Percentiles rank a stretch among this genome's conserved stretches.
These are phyloP conservation scores for Aureobasidium leucospermi DNA, from an alignment of 2,329 filamentous ascomycete genomes.

Conservation along the genomic window DNA sequence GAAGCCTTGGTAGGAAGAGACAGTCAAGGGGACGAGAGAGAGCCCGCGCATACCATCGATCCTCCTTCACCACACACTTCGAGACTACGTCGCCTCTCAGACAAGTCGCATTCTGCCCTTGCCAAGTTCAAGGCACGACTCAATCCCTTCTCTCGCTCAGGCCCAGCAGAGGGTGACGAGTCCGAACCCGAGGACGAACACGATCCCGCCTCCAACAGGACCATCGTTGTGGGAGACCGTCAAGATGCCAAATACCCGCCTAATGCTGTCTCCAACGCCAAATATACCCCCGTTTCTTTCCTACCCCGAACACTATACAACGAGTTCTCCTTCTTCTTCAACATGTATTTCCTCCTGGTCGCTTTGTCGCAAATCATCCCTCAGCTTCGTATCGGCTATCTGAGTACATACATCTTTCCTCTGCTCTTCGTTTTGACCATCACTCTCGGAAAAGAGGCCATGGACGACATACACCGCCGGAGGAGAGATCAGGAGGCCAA, in stretches of 20 bases:
- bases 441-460: conserved; percentile 90
- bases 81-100: not conserved
- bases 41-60: not conserved
- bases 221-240: conserved; percentile 64
- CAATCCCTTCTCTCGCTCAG: conserved; percentile 25
- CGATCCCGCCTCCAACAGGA: conserved; percentile 61
- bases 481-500: conserved; percentile 90
- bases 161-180: conserved; percentile 1
- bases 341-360: conserved; percentile 96
- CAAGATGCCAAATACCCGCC: conserved; percentile 74
- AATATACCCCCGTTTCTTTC: conserved; percentile 94
- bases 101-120: conserved; percentile 10
- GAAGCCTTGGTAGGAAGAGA: conserved; percentile 51
- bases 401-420: conserved; percentile 89
- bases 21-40: conserved; percentile 41
- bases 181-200: conserved; percentile 36
- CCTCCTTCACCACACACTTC: not conserved
- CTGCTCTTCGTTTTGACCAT: conserved; percentile 86
- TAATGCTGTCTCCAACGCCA: conserved; percentile 92
- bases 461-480: conserved; percentile 82
- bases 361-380: conserved; percentile 91
- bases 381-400: conserved; percentile 81
- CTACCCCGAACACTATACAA: conserved; percentile 92
- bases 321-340: conserved; percentile 99
- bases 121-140: conserved; percentile 14